phyloP scores from a whole-genome alignment of 2,329 filamentous ascomycete species.

The Metarhizium rileyi region DNA sequence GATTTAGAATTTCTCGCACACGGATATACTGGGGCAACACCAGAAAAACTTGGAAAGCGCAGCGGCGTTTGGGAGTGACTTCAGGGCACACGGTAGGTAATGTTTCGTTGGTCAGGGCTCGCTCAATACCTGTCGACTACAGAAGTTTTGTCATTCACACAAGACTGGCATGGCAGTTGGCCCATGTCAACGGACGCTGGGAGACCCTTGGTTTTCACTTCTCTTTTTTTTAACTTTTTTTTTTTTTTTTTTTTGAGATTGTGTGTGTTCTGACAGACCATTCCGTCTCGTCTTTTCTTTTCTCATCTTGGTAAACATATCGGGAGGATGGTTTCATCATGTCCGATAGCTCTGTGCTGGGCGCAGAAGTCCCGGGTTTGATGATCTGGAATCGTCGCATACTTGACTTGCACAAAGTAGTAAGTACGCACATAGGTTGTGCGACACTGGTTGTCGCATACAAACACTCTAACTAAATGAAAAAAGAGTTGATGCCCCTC shows the following conservation, averaged over 20 bases:
- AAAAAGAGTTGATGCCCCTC: too few relatives aligned
- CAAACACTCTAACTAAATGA: too few relatives aligned
- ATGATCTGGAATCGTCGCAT: constrained; percentile 5
- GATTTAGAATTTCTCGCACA: not conserved
- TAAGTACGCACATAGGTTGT: not conserved
- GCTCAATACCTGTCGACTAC: not conserved
- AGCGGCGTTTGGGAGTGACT: constrained; percentile 2
- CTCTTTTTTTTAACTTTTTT: not conserved
- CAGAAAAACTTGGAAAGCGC: not conserved
- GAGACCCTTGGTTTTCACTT: not conserved
- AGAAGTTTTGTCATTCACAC: not conserved
- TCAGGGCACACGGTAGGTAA: not conserved
- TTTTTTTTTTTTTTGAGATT: not conserved
- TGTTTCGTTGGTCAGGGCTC: not conserved
- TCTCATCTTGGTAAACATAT: not conserved
- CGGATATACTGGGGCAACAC: not conserved
- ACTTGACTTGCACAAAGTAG: not conserved
- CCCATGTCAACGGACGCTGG: too few relatives aligned
- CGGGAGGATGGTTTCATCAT: not conserved
- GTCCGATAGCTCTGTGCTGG: constrained; percentile 3
- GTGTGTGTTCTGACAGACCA: not conserved
- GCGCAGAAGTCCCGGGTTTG: not conserved
- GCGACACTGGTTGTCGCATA: too few relatives aligned
- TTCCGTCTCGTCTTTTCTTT: not conserved
- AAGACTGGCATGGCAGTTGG: too few relatives aligned